These are phyloP conservation scores for Trametes gibbosa DNA, from an alignment of 768 basidiomycete species.

Conservation along the genomic window DNA sequence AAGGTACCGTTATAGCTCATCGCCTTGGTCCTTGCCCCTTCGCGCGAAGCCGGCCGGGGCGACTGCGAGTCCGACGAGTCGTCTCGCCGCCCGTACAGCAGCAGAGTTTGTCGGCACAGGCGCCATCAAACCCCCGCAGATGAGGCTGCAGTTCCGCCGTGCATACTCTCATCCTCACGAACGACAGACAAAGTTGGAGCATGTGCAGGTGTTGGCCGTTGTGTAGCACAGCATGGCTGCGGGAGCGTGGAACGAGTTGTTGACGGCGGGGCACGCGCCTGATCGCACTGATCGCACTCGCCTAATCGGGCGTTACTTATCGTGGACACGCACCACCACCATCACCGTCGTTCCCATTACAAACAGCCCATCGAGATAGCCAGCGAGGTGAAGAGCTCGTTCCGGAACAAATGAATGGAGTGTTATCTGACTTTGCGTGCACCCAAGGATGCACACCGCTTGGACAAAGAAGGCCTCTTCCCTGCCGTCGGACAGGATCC, in stretches of 20 bases:
- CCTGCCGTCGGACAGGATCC: constrained; percentile 56
- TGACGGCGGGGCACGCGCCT: neutral
- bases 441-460: constrained; percentile 31
- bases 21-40: neutral
- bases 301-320: neutral
- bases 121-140: neutral
- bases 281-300: neutral
- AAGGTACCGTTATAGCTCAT: neutral
- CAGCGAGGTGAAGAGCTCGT: neutral
- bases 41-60: no score
- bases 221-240: neutral
- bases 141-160: neutral
- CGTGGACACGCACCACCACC: neutral
- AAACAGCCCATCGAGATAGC: neutral
- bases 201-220: neutral
- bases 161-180: neutral
- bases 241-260: neutral
- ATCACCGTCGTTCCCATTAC: neutral
- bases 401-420: no score
- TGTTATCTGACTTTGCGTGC: no score
- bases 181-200: neutral
- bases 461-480: constrained; percentile 46
- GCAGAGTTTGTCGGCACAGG: no score
- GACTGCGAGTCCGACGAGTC: neutral
- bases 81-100: no score